These are phyloP conservation scores for Stromatinia cepivora DNA, from an alignment of 2,329 filamentous ascomycete genomes.

Conservation along the genomic window DNA sequence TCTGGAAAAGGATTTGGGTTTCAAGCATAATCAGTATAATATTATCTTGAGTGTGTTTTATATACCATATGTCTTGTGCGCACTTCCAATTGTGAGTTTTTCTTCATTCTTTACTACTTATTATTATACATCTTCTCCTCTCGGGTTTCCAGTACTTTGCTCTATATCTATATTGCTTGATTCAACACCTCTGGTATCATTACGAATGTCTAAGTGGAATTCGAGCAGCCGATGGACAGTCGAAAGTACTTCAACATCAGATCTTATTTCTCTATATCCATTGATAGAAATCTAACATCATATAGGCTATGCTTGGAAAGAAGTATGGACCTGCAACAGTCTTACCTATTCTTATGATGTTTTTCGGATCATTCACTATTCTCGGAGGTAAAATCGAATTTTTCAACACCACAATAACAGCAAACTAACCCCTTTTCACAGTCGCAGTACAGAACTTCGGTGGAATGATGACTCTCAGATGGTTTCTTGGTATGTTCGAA, in stretches of 20 bases:
- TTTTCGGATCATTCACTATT: conserved; percentile 65
- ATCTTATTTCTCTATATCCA: background rate
- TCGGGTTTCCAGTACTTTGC: background rate
- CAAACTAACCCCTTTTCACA: background rate
- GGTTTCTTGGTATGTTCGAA: conserved; percentile 58
- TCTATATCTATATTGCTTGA: background rate
- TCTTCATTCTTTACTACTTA: background rate
- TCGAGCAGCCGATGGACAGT: background rate
- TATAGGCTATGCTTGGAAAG: conserved; percentile 60
- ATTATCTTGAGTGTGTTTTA: conserved; percentile 72
- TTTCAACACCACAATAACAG: background rate
- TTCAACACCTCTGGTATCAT: background rate
- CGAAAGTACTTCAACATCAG: background rate
- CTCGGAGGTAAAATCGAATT: conserved; percentile 27
- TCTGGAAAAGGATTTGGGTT: conserved; percentile 52
- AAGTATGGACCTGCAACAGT: conserved; percentile 64
- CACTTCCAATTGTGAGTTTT: conserved; percentile 54
- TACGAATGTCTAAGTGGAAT: background rate
- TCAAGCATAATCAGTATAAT: conserved; percentile 66
- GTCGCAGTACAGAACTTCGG: conserved; percentile 59
- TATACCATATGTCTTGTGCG: conserved; percentile 70
- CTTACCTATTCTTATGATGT: conserved; percentile 67
- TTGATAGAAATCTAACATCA: conserved; percentile 12
- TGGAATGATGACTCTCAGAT: conserved; percentile 66
- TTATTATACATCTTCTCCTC: background rate